Evolutionary conservation across 192 early-diverging fungal species (phyloP), one percentile per base, ranked within the genome.

Genomic region (Chytriomyces hyalinus): DNA sequence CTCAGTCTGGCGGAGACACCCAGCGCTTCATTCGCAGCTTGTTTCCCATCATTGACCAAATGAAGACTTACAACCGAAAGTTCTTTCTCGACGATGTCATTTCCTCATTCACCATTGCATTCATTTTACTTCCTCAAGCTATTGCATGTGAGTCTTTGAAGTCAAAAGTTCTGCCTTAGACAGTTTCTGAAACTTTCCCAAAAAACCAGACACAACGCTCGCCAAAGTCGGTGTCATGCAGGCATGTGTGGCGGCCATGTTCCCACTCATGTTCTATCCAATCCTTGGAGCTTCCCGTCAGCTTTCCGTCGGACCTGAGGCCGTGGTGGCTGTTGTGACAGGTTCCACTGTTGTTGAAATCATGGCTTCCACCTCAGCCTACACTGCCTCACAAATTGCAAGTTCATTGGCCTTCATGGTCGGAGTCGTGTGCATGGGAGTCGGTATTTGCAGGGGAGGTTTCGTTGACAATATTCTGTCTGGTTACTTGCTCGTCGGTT

Each of bases 381-480:
- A 65, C 48, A 26, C 61, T 20, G 45, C 84, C 43, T 49, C 70
- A 46, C 68, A 81, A 61, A 49, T 83, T 17, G 76, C 77, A 20
- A 64, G 63, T 44, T 44, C 49, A 4, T 62, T 84, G 28, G 75
- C 80, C 17, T 59, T 85, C 46, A 49, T 85, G 47, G 79, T 80
- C 15, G 85, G 85, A 6, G 24, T 76, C 5, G 49, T 78, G n/a
- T 45, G 59, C 17, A 59, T 87, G 0, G 28, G 73, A 15, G 44
- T 85, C 17, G 76, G 72, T 3, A 6, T 83, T 13, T 43, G 82
- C 13, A 57, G 70, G 26, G 81, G 79, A 6, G 85, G 85, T 6
- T 85, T 85, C 64, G 45, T 85, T 11, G 85, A 83, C 57, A 84
- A 81, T 65, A 73, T 85, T 51, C 44, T 87, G 20, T 77, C 79